Evolutionary conservation across 2,329 filamentous ascomycete species (phyloP).

Genomic region (Camillea tinctor): DNA sequence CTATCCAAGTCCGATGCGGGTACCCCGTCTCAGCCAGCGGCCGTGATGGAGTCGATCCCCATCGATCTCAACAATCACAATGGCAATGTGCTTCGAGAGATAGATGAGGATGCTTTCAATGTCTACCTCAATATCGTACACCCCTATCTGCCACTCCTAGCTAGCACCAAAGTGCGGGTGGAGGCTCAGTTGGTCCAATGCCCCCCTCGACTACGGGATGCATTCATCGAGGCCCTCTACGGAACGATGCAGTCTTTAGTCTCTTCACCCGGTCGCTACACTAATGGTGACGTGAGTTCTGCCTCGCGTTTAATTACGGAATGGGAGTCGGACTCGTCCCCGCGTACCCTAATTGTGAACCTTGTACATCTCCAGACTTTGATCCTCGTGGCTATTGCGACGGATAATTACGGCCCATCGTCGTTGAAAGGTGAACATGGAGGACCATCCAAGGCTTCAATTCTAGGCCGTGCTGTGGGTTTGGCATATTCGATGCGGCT

Average conservation of each 20-base stretch:
- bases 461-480: conserved; percentile 65
- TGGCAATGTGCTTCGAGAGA: conserved; percentile 30
- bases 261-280: conserved; percentile 35
- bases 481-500: conserved; percentile 65
- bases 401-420: conserved; percentile 53
- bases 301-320: conserved; percentile 49
- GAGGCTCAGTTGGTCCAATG: conserved; percentile 56
- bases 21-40: conserved; percentile 37
- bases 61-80: conserved; percentile 35
- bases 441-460: conserved; percentile 50
- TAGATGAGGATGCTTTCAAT: conserved; percentile 46
- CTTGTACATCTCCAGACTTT: conserved; percentile 66
- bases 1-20: conserved; percentile 36
- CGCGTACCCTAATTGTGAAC: conserved; percentile 40
- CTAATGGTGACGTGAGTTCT: conserved; percentile 42
- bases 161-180: conserved; percentile 54
- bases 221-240: conserved; percentile 63
- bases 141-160: conserved; percentile 65
- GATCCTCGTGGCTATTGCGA: conserved; percentile 64
- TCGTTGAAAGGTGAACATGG: conserved; percentile 41
- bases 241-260: conserved; percentile 56
- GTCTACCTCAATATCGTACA: conserved; percentile 65
- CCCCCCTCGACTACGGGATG: conserved; percentile 56
- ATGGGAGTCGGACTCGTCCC: conserved; percentile 46
- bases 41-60: conserved; percentile 28